Conservation (phyloP, 1,284 basidiomycete species). For the Fistulina hepatica region DNA sequence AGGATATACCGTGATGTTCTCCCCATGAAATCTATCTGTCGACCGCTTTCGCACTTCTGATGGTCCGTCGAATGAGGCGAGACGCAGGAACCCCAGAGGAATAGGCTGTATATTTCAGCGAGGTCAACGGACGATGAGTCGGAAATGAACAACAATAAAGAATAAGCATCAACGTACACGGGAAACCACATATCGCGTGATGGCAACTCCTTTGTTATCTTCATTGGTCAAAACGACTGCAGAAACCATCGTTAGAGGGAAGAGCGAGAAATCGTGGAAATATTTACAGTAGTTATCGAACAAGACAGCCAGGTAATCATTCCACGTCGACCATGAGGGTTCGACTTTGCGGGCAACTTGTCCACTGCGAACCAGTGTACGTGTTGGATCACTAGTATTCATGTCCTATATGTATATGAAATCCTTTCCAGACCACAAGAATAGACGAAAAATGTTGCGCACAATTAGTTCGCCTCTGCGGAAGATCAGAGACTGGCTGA, state of each 20-base stretch:
- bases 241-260: not conserved
- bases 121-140: no score
- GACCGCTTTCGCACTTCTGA: constrained; percentile 52
- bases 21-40: constrained; percentile 44
- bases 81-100: constrained; percentile 61
- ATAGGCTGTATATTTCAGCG: no score
- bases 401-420: constrained; percentile 71
- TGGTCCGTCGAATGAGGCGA: constrained; percentile 48
- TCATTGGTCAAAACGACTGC: constrained; percentile 56
- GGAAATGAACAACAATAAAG: constrained; percentile 5
- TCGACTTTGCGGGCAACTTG: constrained; percentile 54
- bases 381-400: constrained; percentile 63
- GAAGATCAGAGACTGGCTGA: constrained; percentile 63
- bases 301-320: constrained; percentile 54
- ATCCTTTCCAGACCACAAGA: no score
- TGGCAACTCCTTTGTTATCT: constrained; percentile 38
- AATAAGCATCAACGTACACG: constrained; percentile 35
- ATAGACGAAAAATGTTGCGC: constrained; percentile 15
- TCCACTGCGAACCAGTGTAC: constrained; percentile 58
- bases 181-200: constrained; percentile 47
- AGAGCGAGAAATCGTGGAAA: not conserved
- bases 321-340: constrained; percentile 52
- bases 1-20: constrained; percentile 49
- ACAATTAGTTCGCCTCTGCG: constrained; percentile 73
- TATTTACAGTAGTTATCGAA: constrained; percentile 67